These are phyloP conservation scores for Nectriaceae sp. DNA, from an alignment of 2,329 filamentous ascomycete species.

Conservation along the genomic window DNA sequence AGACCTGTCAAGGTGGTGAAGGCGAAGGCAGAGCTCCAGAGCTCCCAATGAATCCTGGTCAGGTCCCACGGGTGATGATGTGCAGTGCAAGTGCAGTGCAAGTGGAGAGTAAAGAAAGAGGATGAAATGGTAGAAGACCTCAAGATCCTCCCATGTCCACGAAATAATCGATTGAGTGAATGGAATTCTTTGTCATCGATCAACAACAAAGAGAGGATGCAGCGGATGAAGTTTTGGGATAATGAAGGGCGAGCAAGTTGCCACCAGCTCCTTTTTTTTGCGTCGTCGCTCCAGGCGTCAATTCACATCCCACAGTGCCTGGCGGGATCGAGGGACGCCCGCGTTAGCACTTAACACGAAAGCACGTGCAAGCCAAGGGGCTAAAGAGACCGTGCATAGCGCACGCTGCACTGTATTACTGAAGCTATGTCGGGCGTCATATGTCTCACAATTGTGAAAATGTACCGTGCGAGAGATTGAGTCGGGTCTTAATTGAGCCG, in stretches of 20 bases:
- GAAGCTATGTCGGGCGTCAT: not conserved
- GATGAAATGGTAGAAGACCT: too few relatives aligned
- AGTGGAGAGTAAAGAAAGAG: too few relatives aligned
- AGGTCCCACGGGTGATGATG: too few relatives aligned
- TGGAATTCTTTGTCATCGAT: not conserved
- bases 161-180: too few relatives aligned
- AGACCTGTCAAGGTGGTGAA: too few relatives aligned
- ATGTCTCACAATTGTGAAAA: conserved; percentile 1
- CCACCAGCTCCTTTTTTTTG: conserved; percentile 28
- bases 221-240: not conserved
- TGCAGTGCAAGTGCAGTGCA: too few relatives aligned
- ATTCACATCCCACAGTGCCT: conserved; percentile 33
- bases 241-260: conserved; percentile 23
- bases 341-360: conserved; percentile 35
- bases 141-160: too few relatives aligned
- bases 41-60: too few relatives aligned
- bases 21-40: too few relatives aligned
- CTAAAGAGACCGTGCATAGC: conserved; percentile 12
- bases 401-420: conserved; percentile 6
- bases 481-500: not conserved
- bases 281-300: conserved; percentile 20
- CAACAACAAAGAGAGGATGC: not conserved
- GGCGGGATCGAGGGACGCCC: conserved; percentile 9
- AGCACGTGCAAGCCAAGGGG: conserved; percentile 28
- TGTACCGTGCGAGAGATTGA: not conserved